These are phyloP conservation scores for Diaporthe amygdali DNA, from an alignment of 2,329 filamentous ascomycete genomes.

Conservation along the genomic window DNA sequence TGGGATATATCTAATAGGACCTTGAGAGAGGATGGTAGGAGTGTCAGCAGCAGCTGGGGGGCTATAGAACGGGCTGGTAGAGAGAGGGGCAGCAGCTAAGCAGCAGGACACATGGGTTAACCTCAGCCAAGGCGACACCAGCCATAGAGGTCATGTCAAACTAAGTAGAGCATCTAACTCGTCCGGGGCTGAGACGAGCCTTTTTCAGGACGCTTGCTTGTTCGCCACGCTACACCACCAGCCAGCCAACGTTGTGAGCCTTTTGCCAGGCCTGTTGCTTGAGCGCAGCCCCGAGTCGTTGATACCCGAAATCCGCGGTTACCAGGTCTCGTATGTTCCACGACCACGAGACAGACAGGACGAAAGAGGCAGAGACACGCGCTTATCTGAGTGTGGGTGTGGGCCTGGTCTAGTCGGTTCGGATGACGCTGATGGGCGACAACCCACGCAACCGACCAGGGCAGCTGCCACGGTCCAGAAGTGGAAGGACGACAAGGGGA, in stretches of 20 bases:
- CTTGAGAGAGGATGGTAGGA: background rate
- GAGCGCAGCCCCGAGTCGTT: background rate
- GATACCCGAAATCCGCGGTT: conserved; percentile 2
- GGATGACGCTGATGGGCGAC: background rate
- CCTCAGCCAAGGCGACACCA: background rate
- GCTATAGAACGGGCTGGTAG: background rate
- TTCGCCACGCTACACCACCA: background rate
- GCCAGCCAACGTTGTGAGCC: background rate
- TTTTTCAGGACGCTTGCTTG: background rate
- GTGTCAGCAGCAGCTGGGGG: background rate
- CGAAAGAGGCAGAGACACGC: background rate
- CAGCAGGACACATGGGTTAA: background rate
- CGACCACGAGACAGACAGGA: background rate
- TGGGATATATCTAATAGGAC: background rate
- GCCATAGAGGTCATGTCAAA: background rate
- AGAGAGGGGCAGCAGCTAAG: background rate
- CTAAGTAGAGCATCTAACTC: background rate
- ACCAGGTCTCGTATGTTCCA: background rate
- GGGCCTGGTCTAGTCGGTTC: background rate
- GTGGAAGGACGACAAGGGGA: background rate
- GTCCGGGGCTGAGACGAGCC: background rate
- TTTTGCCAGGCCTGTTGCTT: background rate
- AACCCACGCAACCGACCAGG: background rate
- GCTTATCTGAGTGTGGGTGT: background rate
- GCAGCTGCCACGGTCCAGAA: background rate